A percentile compares a stretch with the other conserved stretches of the same genome.
Evolutionary conservation across 23 red algal species (phyloP).

Genomic region (Cyanidiococcus yangmingshanensis): DNA sequence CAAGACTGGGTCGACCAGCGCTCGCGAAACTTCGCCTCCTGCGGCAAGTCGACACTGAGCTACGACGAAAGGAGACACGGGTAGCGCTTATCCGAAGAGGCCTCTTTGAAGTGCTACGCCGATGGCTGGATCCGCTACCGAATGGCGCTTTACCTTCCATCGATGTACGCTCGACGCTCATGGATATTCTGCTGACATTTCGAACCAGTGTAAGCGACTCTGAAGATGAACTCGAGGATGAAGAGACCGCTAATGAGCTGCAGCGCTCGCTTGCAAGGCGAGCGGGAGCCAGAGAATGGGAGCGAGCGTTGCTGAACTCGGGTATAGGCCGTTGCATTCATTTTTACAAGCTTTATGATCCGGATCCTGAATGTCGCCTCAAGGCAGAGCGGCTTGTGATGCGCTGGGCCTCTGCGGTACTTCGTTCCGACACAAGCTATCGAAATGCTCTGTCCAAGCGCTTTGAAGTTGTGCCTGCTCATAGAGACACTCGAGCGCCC

Average conservation of each 20-base stretch:
- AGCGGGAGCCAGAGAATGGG: background rate
- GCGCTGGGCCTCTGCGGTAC: background rate
- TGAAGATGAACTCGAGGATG: slow-evolving; percentile 8
- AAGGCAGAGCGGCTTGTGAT: slow-evolving; percentile 11
- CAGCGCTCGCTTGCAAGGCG: background rate
- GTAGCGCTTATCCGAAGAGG: slow-evolving; percentile 17
- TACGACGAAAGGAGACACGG: slow-evolving; percentile 24
- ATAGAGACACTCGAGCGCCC: background rate
- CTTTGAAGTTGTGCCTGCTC: background rate
- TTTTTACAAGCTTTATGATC: slow-evolving; percentile 19
- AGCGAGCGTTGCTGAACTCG: background rate
- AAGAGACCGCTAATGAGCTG: background rate
- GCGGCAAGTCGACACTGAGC: slow-evolving; percentile 19
- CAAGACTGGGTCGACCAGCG: slow-evolving; percentile 17
- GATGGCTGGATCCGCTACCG: slow-evolving; percentile 34
- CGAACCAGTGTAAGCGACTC: background rate
- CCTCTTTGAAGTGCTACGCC: slow-evolving; percentile 20
- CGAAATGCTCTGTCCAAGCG: background rate
- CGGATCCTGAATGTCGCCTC: background rate
- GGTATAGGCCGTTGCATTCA: slow-evolving; percentile 4
- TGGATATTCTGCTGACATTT: slow-evolving; percentile 19
- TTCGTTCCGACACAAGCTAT: slow-evolving; percentile 1
- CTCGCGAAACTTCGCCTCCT: slow-evolving; percentile 21
- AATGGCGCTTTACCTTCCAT: slow-evolving; percentile 23
- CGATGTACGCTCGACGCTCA: slow-evolving; percentile 18